phyloP scores from a whole-genome alignment of 1,284 basidiomycete species.

The Earliella scabrosa region DNA sequence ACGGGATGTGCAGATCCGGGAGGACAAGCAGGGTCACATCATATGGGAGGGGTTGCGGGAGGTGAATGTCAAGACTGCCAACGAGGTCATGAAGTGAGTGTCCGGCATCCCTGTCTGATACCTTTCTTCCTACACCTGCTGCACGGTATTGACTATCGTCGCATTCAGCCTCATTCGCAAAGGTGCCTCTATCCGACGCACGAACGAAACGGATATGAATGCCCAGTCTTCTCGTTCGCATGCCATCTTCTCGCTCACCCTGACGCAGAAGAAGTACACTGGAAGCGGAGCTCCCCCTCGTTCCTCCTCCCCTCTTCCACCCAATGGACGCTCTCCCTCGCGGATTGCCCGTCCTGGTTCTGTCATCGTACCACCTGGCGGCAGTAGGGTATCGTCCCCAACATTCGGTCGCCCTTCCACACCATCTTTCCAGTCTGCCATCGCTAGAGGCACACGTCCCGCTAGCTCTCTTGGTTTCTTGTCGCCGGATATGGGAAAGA shows the following conservation, averaged over 20 bases:
- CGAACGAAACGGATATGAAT: conserved; percentile 99
- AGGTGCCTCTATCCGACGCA: conserved; percentile 89
- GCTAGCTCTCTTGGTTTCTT: conserved; percentile 69
- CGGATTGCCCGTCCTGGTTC: conserved; percentile 79
- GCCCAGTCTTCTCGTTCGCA: conserved; percentile 97
- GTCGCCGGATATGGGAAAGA: conserved; percentile 51
- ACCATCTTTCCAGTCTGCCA: conserved; percentile 74
- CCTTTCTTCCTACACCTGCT: too few species aligned
- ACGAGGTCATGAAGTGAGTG: conserved; percentile 91
- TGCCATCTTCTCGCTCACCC: conserved; percentile 96
- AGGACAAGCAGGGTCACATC: conserved; percentile 95
- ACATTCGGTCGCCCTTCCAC: conserved; percentile 76
- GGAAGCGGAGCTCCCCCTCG: conserved; percentile 70
- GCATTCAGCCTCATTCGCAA: conserved; percentile 74
- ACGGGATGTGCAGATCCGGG: conserved; percentile 93
- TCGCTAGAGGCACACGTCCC: conserved; percentile 77
- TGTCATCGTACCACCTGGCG: conserved; percentile 52
- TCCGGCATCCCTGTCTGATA: background rate
- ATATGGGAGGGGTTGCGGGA: conserved; percentile 97
- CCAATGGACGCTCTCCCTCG: conserved; percentile 74
- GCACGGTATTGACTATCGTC: too few species aligned
- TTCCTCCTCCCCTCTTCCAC: conserved; percentile 75
- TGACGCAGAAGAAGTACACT: conserved; percentile 85
- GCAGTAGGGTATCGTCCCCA: conserved; percentile 67
- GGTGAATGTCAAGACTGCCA: conserved; percentile 80